Evolutionary conservation across 2,329 filamentous ascomycete species (phyloP), one percentile per base, ranked within the genome.

Genomic region (Coccinonectria pachysandricola): DNA sequence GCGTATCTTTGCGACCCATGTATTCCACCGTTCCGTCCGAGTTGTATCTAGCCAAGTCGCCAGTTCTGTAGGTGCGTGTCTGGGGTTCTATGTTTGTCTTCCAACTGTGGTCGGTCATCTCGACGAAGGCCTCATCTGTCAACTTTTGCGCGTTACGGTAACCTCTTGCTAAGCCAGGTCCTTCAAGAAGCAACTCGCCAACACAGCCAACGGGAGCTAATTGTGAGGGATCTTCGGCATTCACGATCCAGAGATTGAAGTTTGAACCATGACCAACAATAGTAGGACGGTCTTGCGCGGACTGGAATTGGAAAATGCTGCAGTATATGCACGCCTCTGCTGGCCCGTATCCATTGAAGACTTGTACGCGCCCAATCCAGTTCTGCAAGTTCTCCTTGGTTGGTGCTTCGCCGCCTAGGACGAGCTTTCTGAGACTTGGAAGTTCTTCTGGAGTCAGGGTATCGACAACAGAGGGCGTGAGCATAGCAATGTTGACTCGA

Each of bases 1-100:
- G 71, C 0, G 59, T 59, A 35, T 77, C 71, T 34, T 70, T 71
- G 9, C 72, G 57, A 9, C 66, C 66, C 11, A 68, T 32, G 19
- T 59, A 68, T 0, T 52, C 41, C 5, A 70, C 37, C 5, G 46
- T 45, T 0, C 61, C 60, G 19, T 65, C 55, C 0, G 45, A 37
- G 18, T 57, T 48, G 19, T 64, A 64, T 14, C 41, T 38, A 3
- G 52, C 65, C 2, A 70, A 46, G 36, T 70, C 65, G 5, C 65
- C 65, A 2, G 65, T 67, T 31, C 59, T 60, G 38, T 65, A 70
- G 6, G 61, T n/a, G 19, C 4, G 43, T 21, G 2, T 31, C 27
- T 4, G n/a, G 15, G 6, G 24, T 34, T 2, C 24, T n/a, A 0
- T 5, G 11, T 1, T 27, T 8, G 1, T 23, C 26, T 7, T 8